phyloP scores from a whole-genome alignment of 2,329 filamentous ascomycete genomes.

The Penicillium polonicum region DNA sequence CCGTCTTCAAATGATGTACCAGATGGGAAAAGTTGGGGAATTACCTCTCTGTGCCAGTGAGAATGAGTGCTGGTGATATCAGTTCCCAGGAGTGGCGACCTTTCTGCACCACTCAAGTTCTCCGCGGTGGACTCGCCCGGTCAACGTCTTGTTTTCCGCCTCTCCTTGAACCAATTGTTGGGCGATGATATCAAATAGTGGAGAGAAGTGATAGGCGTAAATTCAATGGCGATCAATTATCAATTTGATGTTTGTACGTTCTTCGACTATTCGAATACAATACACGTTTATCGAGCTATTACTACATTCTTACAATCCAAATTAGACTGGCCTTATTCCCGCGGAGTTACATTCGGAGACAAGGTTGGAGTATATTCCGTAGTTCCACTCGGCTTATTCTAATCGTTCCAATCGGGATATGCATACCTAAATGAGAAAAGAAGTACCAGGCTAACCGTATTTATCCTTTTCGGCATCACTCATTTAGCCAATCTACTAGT shows the following conservation, averaged over 20 bases:
- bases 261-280: not conserved
- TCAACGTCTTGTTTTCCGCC: conserved; percentile 19
- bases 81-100: conserved; percentile 16
- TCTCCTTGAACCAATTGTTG: conserved; percentile 16
- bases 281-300: not conserved
- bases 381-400: not conserved
- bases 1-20: not conserved
- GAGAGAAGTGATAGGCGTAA: conserved; percentile 6
- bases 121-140: conserved; percentile 19
- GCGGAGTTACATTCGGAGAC: not conserved
- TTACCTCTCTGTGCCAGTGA: conserved; percentile 3
- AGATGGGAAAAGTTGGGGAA: not conserved
- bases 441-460: not conserved
- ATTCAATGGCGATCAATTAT: conserved; percentile 1
- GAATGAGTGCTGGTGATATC: conserved; percentile 15
- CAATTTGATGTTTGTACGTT: not conserved
- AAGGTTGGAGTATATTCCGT: not conserved
- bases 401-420: not conserved
- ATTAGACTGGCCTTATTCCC: not conserved
- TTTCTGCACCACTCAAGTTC: conserved; percentile 16
- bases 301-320: not conserved
- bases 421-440: not conserved
- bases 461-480: not conserved
- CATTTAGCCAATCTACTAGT: not conserved
- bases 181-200: conserved; percentile 25